Base-by-base conservation (phyloP, 768 basidiomycete species). In the Mycena belliarum region DNA sequence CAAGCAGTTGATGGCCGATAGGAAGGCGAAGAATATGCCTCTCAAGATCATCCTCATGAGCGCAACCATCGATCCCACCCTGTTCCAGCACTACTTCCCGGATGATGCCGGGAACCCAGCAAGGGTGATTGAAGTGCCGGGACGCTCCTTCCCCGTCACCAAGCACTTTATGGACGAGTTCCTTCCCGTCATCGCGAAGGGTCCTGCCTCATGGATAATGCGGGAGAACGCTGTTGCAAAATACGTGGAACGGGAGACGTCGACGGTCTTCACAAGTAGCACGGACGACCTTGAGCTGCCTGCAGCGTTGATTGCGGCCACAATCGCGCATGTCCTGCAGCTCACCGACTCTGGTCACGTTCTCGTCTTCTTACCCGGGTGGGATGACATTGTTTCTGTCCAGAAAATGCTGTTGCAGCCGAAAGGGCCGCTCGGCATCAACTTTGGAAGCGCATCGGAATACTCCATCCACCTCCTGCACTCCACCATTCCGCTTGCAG, bases 31-130 rank as follows among this genome's bases (percentile, higher is more conserved):
- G 61, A 80, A 82, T 12, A 82, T 86, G 45, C 86, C 90, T 3
- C 73, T 98, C 71, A 95, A 94, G 71, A 79, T 98, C 61, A 74
- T 97, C 41, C 82, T 98, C 54, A 97, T 98, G 95, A 95, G 92
- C 67, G 95, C 95, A 10, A 98, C 95, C 42, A 93, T 98, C 68
- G 92, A 97, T 65, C 90, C 95, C 10, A 82, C 82, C 0, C 79
- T 96, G 24, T 98, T 97, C 82, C 88, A 91, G 68, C 75, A 81
- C 12, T 98, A 98, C 75, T 98, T 98, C 77, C 75, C 78, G 9
- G 83, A 89, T 66, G 75, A 81, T 18, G 59, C 72, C 0, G 86
- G 85, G 21, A 68, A 74, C 15, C 85, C 82, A 2, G 89, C 93
- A 0, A 78, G 81, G 20, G 83, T 91, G 16, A 80, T 93, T 35